A percentile compares a stretch with the other conserved stretches of the same genome.
phyloP scores from a whole-genome alignment of 257 asterid genomes.

The Leonotis leonurus region DNA sequence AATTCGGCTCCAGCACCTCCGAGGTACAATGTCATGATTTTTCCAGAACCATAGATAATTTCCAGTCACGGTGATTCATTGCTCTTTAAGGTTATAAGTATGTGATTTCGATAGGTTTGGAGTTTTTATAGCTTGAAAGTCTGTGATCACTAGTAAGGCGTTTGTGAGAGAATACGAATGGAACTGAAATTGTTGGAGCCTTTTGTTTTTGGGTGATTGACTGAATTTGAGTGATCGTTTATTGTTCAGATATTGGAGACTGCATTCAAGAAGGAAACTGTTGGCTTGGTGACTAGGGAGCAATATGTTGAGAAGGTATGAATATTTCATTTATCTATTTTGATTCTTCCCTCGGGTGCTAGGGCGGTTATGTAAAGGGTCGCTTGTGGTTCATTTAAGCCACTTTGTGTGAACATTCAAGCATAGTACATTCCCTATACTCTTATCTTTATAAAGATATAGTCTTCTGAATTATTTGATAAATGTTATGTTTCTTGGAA shows the following conservation, averaged over 20 bases:
- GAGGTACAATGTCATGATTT: no score
- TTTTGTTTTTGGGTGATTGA: background rate
- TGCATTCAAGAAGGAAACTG: conserved; percentile 98
- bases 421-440: no score
- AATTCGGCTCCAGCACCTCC: conserved; percentile 93
- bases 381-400: no score
- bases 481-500: no score
- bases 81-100: background rate
- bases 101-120: background rate
- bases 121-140: background rate
- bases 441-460: no score
- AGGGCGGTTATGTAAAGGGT: background rate
- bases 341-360: background rate
- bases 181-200: background rate
- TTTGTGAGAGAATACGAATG: background rate
- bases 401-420: no score
- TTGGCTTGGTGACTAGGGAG: conserved; percentile 94
- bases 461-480: no score
- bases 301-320: conserved; percentile 93
- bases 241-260: conserved; percentile 75
- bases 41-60: no score
- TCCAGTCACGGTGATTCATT: background rate
- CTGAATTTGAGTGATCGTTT: conserved; percentile 1
- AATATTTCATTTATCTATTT: background rate
- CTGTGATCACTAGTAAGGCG: no score